Percentiles rank a stretch among this genome's conserved stretches.
These are phyloP conservation scores for Murraya koenigii DNA, from an alignment of 345 rosid species.

Conservation along the genomic window DNA sequence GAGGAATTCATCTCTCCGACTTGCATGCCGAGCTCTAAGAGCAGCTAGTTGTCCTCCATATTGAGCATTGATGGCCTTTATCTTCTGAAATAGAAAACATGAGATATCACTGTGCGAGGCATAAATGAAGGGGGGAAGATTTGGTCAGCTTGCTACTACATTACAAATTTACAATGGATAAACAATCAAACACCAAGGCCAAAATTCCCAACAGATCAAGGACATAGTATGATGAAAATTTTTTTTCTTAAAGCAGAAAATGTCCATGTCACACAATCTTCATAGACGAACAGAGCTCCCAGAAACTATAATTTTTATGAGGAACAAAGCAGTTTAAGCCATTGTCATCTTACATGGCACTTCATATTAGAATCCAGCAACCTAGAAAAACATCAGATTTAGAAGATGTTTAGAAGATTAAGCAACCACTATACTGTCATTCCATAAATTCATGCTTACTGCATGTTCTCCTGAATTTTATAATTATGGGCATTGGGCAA, in stretches of 20 bases:
- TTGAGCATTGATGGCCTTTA: slow-evolving; percentile 62
- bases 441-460: not conserved
- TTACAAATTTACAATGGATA: not conserved
- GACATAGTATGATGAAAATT: not conserved
- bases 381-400: not conserved
- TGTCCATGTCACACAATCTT: not conserved
- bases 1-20: slow-evolving; percentile 68
- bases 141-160: not conserved
- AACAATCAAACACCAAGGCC: not conserved
- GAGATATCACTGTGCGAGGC: not conserved
- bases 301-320: not conserved
- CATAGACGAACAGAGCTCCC: not conserved
- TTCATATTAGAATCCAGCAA: not conserved
- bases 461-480: not conserved
- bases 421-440: not conserved
- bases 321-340: not conserved
- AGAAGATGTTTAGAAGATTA: not conserved
- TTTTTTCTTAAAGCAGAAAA: not conserved
- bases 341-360: not conserved
- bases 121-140: not conserved
- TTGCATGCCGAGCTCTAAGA: slow-evolving; percentile 60
- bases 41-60: slow-evolving; percentile 66
- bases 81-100: slow-evolving; percentile 44
- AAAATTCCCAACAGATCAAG: not conserved
- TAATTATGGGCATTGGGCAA: not conserved